These are phyloP conservation scores for Hericium coralloides DNA, from an alignment of 768 basidiomycete genomes.

Conservation along the genomic window DNA sequence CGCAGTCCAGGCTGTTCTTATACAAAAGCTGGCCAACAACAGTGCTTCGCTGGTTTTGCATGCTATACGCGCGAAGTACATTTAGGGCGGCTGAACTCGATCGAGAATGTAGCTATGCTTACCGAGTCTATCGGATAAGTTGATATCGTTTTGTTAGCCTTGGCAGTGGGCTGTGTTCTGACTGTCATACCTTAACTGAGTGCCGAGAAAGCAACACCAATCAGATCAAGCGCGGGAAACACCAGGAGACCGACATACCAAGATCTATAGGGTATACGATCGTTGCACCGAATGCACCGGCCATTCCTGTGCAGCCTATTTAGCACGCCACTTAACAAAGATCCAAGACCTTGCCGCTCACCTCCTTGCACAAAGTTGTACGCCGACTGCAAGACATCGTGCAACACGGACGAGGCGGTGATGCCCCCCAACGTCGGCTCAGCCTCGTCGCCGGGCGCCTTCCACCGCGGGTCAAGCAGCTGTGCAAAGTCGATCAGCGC, in stretches of 20 bases:
- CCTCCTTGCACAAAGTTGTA: constrained; percentile 90
- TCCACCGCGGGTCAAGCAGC: constrained; percentile 86
- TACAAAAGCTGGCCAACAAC: constrained; percentile 96
- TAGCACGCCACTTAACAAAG: neutral
- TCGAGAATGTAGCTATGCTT: constrained; percentile 6
- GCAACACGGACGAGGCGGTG: constrained; percentile 35
- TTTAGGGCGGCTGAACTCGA: neutral
- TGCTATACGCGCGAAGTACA: constrained; percentile 34
- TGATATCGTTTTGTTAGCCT: neutral
- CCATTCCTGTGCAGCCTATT: constrained; percentile 46
- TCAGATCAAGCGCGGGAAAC: too few relatives aligned
- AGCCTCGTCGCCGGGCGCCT: constrained; percentile 50
- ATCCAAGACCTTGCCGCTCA: constrained; percentile 20
- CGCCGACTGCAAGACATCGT: constrained; percentile 53
- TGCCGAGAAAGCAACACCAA: too few relatives aligned
- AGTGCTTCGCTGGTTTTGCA: constrained; percentile 96
- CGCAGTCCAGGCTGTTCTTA: constrained; percentile 94
- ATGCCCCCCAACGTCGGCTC: constrained; percentile 23
- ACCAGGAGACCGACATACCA: constrained; percentile 39
- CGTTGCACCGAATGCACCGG: constrained; percentile 93
- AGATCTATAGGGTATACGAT: constrained; percentile 96
- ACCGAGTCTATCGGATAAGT: constrained; percentile 49
- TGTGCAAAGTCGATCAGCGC: constrained; percentile 88
- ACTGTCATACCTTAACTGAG: constrained; percentile 59
- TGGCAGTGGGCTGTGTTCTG: neutral